Evolutionary conservation across 164 flowering plant species (phyloP).

Genomic region (Chloranthus sessilifolius): DNA sequence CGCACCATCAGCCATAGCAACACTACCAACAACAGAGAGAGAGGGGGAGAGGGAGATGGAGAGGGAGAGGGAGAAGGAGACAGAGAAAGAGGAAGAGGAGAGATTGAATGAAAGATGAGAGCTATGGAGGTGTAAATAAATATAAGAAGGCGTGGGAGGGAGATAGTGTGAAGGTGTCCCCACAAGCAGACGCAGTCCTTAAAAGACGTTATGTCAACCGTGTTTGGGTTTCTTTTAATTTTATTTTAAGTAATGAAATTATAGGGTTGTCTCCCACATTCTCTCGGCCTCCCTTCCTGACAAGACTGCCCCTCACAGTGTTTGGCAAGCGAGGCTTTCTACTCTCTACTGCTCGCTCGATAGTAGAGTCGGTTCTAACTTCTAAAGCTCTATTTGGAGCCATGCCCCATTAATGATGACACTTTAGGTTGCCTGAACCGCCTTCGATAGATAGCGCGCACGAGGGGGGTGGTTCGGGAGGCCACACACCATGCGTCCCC

Average conservation of each 20-base stretch:
- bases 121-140: constrained; percentile 30
- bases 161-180: constrained; percentile 18
- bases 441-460: constrained; percentile 51
- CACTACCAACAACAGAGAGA: not conserved
- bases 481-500: constrained; percentile 32
- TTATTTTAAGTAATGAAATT: not conserved
- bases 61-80: not conserved
- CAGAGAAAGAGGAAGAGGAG: not conserved
- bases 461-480: constrained; percentile 41
- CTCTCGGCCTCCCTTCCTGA: constrained; percentile 21
- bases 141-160: constrained; percentile 2
- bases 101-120: not conserved
- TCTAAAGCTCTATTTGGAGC: constrained; percentile 35
- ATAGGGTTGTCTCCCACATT: constrained; percentile 55
- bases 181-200: constrained; percentile 21
- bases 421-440: constrained; percentile 32
- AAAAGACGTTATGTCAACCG: constrained; percentile 44
- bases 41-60: not conserved
- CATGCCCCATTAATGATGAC: constrained; percentile 52
- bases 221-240: constrained; percentile 4
- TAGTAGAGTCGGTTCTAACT: too few species aligned
- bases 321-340: too few species aligned
- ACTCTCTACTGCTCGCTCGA: not conserved
- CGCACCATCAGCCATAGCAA: constrained; percentile 58
- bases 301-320: constrained; percentile 28